Percentiles rank a stretch among this genome's conserved stretches.
phyloP scores from a whole-genome alignment of 1,284 basidiomycete genomes.

The Peniophora sp. region DNA sequence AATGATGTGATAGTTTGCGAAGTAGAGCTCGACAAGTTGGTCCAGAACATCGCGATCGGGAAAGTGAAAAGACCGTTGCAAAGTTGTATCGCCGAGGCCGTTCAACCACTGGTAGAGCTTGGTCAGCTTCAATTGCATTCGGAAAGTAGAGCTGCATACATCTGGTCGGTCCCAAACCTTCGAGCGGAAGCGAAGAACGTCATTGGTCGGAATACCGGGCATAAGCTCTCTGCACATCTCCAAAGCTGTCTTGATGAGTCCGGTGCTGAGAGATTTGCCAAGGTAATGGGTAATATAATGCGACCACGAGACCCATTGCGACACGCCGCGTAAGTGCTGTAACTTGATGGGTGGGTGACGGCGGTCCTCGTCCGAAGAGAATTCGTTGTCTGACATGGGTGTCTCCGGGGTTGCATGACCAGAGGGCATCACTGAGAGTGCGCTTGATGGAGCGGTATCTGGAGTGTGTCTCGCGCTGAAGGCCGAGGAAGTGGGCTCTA shows the following conservation, averaged over 20 bases:
- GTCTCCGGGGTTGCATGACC: too few relatives aligned
- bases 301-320: too few relatives aligned
- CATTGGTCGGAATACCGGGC: too few relatives aligned
- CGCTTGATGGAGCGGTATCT: too few relatives aligned
- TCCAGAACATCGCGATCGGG: constrained; percentile 30
- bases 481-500: too few relatives aligned
- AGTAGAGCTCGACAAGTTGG: constrained; percentile 40
- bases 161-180: background rate
- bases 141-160: background rate
- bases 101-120: background rate
- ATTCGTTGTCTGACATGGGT: background rate
- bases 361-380: background rate
- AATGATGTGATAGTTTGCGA: constrained; percentile 30
- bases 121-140: background rate
- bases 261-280: too few relatives aligned
- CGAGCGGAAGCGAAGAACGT: background rate
- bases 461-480: too few relatives aligned
- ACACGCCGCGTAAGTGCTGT: background rate
- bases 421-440: too few relatives aligned
- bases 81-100: background rate
- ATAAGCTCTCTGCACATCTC: background rate
- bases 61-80: constrained; percentile 17
- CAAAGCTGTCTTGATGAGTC: too few relatives aligned
- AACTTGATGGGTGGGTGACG: background rate
- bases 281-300: too few relatives aligned